Evolutionary conservation across 371 early-diverging fungal species (phyloP).

Genomic region (Mortierella sp.): DNA sequence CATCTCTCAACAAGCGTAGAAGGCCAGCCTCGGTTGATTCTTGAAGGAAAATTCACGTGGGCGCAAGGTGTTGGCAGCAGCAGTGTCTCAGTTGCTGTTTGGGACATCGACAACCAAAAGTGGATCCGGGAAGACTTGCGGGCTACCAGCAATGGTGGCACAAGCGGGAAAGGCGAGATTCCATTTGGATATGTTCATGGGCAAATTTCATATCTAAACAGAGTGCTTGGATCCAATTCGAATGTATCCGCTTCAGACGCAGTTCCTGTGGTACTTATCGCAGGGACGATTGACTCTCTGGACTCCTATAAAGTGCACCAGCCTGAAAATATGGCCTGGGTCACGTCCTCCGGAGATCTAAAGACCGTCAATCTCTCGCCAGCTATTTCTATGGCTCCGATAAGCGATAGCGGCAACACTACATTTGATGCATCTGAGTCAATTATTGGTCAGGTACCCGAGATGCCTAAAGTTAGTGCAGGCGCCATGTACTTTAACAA

Average conservation of each 20-base stretch:
- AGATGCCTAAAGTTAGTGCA: constrained; percentile 20
- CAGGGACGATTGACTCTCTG: constrained; percentile 36
- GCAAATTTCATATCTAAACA: constrained; percentile 36
- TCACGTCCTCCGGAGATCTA: constrained; percentile 25
- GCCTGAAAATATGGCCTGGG: constrained; percentile 38
- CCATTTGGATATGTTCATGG: constrained; percentile 33
- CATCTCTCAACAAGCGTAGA: constrained; percentile 20
- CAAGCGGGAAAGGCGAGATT: constrained; percentile 1
- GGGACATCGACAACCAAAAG: constrained; percentile 27
- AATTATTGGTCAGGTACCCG: neutral
- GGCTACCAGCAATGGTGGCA: neutral
- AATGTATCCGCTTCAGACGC: neutral
- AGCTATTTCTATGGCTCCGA: neutral
- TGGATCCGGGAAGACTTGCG: constrained; percentile 28
- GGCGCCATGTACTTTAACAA: constrained; percentile 33
- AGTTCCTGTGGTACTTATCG: constrained; percentile 20
- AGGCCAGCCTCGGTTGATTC: constrained; percentile 30
- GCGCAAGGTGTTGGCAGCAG: neutral
- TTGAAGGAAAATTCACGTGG: constrained; percentile 28
- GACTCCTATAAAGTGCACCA: constrained; percentile 28
- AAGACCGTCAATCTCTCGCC: constrained; percentile 37
- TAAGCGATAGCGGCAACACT: neutral
- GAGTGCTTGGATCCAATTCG: constrained; percentile 28
- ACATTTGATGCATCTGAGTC: neutral
- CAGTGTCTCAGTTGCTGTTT: constrained; percentile 20